Evolutionary conservation across 345 rosid genomes (phyloP).

Genomic region (Xanthoceras sorbifolium): DNA sequence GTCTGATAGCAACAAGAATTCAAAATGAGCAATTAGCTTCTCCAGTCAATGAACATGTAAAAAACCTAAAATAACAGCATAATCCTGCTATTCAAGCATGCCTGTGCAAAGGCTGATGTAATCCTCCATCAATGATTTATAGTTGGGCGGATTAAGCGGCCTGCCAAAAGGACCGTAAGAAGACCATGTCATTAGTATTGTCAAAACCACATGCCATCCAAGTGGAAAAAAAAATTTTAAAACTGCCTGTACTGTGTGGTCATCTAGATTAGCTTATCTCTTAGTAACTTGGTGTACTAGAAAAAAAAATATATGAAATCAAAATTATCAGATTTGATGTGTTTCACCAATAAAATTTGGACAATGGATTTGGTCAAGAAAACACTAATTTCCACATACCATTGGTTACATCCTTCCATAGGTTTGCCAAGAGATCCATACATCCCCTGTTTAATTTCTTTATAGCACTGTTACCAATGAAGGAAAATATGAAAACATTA

Average conservation of each 20-base stretch:
- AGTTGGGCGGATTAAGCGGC: constrained; percentile 64
- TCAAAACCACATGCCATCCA: not conserved
- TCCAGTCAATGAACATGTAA: not conserved
- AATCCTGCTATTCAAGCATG: constrained; percentile 17
- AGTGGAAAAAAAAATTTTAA: not conserved
- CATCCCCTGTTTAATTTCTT: constrained; percentile 64
- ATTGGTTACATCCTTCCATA: constrained; percentile 84
- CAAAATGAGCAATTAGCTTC: constrained; percentile 5
- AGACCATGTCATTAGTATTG: not conserved
- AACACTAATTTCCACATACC: constrained; percentile 42
- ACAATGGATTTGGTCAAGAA: not conserved
- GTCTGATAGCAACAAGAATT: constrained; percentile 36
- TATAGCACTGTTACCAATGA: constrained; percentile 53
- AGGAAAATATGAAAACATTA: not conserved
- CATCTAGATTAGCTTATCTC: not conserved
- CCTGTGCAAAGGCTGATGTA: constrained; percentile 74
- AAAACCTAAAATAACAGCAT: constrained; percentile 3
- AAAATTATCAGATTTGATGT: not conserved
- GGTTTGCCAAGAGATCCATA: constrained; percentile 69
- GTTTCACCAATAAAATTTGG: not conserved
- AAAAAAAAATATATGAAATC: not conserved
- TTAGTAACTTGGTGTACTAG: not conserved
- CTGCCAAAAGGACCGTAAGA: constrained; percentile 35
- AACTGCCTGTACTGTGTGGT: not conserved
- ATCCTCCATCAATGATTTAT: constrained; percentile 65